Base-by-base conservation (phyloP, 2,329 filamentous ascomycete species). In the Cordyceps javanica region DNA sequence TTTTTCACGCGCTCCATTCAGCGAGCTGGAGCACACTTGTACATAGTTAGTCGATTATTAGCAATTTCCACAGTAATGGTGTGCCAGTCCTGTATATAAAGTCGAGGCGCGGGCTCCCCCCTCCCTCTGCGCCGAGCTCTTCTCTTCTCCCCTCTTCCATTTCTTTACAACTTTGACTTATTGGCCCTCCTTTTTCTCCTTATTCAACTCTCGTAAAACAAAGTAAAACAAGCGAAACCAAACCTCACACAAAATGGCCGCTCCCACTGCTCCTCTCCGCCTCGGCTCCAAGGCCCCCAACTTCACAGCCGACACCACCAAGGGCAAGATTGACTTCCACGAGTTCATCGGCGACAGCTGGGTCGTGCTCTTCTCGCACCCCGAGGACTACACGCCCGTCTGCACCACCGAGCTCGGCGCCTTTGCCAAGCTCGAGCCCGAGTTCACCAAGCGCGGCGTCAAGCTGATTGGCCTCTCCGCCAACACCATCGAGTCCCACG, bases 351-450 rank as follows among this genome's bases (percentile, higher is more conserved):
- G 85, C 68, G 80, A 88, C 78, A 87, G 82, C 68, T 93, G 90
- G 90, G 85, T 87, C 59, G 83, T 94, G 63, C 79, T 94, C 66
- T 93, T 94, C 80, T 91, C 87, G 32, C 90, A 93, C 77, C 90
- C 90, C 3, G 88, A 87, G 73, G 92, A 96, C 75, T 96, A 90
- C 81, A 96, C 92, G 2, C 92, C 92, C 56, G 92, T 96, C 60
- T 97, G 92, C 82, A 97, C 92, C 63, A 97, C 91, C 56, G 92
- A 97, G 79, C 87, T 97, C 62, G 92, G 91, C 62, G 91, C 91
- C 60, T 95, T 97, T 68, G 89, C 91, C 66, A 94, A 92, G 77
- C 82, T 96, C 62, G 86, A 91, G 78, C 83, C 86, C 67, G 91
- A 96, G 75, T 96, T 97, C 75, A 82, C 85, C 68, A 90, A 89